Percentiles rank a stretch among this genome's conserved stretches.
These are phyloP conservation scores for Leucaena leucocephala DNA, from an alignment of 306 rosid species.

Conservation along the genomic window DNA sequence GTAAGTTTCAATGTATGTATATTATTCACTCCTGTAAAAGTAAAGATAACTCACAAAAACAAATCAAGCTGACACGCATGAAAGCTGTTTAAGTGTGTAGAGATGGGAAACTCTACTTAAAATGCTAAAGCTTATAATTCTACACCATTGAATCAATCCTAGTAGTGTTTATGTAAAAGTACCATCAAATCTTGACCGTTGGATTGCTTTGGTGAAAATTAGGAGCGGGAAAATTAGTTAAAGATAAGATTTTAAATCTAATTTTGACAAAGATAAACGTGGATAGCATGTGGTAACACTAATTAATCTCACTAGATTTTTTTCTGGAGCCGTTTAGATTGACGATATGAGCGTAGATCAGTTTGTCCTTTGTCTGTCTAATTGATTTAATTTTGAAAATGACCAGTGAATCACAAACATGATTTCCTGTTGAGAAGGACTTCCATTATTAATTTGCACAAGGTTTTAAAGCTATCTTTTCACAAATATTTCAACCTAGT, in stretches of 20 bases:
- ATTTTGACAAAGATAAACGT: background rate
- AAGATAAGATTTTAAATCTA: no score
- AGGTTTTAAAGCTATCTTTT: background rate
- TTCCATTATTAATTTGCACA: background rate
- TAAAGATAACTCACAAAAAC: background rate
- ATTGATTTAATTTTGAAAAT: constrained; percentile 1
- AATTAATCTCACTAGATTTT: background rate
- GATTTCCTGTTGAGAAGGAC: background rate
- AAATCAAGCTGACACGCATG: background rate
- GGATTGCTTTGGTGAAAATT: background rate
- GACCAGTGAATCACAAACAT: background rate
- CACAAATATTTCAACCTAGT: background rate
- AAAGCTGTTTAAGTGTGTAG: background rate
- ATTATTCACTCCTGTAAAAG: background rate
- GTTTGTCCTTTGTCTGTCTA: background rate
- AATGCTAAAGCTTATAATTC: background rate
- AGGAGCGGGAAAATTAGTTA: background rate
- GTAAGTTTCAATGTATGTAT: background rate
- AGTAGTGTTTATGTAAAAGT: background rate
- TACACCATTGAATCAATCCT: background rate
- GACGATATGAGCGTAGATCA: background rate
- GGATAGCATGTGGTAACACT: background rate
- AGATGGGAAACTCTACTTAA: background rate
- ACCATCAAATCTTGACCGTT: background rate
- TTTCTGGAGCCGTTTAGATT: background rate